Base-by-base conservation (phyloP, 306 rosid genomes). In the Calophaca sinica region DNA sequence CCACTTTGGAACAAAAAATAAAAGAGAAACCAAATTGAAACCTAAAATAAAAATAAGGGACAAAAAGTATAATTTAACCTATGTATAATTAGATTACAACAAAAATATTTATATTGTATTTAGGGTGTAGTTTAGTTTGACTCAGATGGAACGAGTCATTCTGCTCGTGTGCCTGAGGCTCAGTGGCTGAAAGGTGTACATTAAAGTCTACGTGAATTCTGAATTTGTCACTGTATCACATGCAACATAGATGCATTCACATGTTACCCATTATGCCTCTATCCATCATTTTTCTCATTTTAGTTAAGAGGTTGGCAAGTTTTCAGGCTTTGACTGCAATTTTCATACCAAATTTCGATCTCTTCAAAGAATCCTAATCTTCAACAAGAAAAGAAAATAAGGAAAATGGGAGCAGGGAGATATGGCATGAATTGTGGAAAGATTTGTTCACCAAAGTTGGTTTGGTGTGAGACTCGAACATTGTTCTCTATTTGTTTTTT, bases 361-460 rank as follows among this genome's bases (percentile, higher is more conserved):
- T 50, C 50, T 59, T 60, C 62, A 60, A 44, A 48, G 39, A 74
- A 68, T 67, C 77, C 69, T 13, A 78, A 78, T 79, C 39, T 31
- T 35, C 32, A 35, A 61, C 26, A 51, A 75, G 4, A 51, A 62
- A 61, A 60, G 5, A n/a, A 62, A 73, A 62, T 62, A 36, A 46
- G 35, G 45, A 13, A 63, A 50, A 53, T n/a, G 3, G 46, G 26
- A 20, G 55, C 62, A 79, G 49, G 12, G 55, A 67, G 14, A 74
- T 69, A 31, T 83, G 81, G 49, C 86, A 55, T 28, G 31, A 72
- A 74, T 83, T 79, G 59, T 69, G 84, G 84, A 79, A 69, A 68
- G 54, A 61, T 69, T 83, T 68, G 68, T 35, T 68, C 51, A 10
- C n/a, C 75, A 74, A 26, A 42, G 55, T 45, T 66, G 3, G 73